Percentiles rank a stretch among this genome's conserved stretches.
Evolutionary conservation across 768 basidiomycete genomes (phyloP).

Genomic region (Lepiota brunneoincarnata): DNA sequence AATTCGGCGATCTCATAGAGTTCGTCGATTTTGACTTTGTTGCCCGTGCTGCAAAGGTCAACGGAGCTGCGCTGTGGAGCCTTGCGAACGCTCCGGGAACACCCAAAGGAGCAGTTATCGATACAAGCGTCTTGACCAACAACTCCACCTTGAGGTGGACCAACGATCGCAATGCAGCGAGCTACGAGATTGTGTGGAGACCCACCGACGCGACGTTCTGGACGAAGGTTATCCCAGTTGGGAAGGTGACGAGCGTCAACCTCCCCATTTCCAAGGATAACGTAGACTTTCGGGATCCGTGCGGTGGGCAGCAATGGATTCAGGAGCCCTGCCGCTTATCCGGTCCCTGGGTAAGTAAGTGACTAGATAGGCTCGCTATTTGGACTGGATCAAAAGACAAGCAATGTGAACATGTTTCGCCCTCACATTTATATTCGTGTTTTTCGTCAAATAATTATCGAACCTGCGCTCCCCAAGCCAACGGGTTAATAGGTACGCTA

Average conservation of each 20-base stretch:
- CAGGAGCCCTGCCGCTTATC: constrained; percentile 49
- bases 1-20: constrained; percentile 53
- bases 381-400: neutral
- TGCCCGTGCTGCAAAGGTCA: constrained; percentile 47
- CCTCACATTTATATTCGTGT: neutral
- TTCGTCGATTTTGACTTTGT: constrained; percentile 55
- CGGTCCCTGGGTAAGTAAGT: constrained; percentile 14
- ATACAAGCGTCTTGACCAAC: constrained; percentile 47
- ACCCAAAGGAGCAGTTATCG: constrained; percentile 44
- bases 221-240: constrained; percentile 49
- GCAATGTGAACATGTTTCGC: neutral
- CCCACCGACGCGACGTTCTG: constrained; percentile 44
- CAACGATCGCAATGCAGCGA: constrained; percentile 33
- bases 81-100: constrained; percentile 55
- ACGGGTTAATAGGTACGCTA: too few species aligned
- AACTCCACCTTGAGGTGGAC: constrained; percentile 53
- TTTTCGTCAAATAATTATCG: neutral
- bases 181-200: constrained; percentile 53
- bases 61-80: constrained; percentile 52
- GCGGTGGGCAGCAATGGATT: constrained; percentile 52
- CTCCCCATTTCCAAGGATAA: constrained; percentile 49
- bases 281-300: constrained; percentile 44
- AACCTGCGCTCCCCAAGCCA: too few species aligned
- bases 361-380: neutral
- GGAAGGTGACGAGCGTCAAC: constrained; percentile 37